Percentiles rank a stretch among this genome's conserved stretches.
Conservation (phyloP, 164 flowering plant genomes). For the Cinnamomum chago region DNA sequence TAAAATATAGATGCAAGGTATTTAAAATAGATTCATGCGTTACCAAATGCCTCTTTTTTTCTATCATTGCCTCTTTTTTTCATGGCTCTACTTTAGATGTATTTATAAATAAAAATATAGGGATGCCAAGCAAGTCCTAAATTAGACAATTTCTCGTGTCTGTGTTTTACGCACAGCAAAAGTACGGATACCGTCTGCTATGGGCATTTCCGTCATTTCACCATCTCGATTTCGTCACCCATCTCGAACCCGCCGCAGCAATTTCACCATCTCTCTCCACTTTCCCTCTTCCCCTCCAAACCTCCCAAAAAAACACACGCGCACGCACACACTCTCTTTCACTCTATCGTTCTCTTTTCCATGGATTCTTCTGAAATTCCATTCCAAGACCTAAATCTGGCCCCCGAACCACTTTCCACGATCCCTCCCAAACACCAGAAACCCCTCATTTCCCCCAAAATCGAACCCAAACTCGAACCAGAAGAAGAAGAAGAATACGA, state of each 20-base stretch:
- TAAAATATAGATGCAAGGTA: no score
- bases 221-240: neutral
- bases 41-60: no score
- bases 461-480: conserved; percentile 43
- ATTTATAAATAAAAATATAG: no score
- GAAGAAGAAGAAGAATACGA: conserved; percentile 1
- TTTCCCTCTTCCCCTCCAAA: neutral
- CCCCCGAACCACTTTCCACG: conserved; percentile 11
- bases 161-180: no score
- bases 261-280: neutral
- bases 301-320: no score
- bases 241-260: neutral
- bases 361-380: conserved; percentile 4
- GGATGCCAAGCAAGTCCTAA: no score
- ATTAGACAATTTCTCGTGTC: no score
- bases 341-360: neutral
- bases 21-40: no score
- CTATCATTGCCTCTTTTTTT: no score
- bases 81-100: no score
- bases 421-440: conserved; percentile 40
- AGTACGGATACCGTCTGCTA: no score
- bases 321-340: neutral
- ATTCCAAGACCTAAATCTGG: neutral
- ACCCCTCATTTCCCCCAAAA: conserved; percentile 30
- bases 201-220: neutral